Evolutionary conservation across 768 basidiomycete genomes (phyloP).

Genomic region (Daedaleopsis nitida): DNA sequence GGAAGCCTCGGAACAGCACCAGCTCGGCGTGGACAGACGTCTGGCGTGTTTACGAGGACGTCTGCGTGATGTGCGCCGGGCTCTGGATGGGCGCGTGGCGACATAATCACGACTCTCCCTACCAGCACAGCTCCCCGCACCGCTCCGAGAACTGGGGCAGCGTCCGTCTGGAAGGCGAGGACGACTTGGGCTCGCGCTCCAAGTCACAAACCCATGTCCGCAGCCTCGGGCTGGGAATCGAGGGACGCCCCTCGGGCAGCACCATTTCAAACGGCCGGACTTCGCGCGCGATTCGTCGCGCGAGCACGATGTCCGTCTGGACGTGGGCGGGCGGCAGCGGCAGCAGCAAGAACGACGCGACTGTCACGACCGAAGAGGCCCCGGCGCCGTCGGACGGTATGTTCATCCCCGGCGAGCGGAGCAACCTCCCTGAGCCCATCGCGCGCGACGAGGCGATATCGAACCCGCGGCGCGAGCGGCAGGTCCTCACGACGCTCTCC

Average conservation of each 20-base stretch:
- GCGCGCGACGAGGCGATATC: constrained; percentile 7
- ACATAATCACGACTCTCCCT: constrained; percentile 47
- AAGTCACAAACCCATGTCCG: constrained; percentile 30
- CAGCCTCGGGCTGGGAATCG: constrained; percentile 30
- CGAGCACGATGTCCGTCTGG: constrained; percentile 52
- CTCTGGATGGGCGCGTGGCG: constrained; percentile 80
- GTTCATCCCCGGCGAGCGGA: constrained; percentile 17
- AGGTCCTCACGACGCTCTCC: constrained; percentile 51
- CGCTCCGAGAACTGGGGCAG: constrained; percentile 54
- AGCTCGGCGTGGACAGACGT: constrained; percentile 67
- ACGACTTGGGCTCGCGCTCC: constrained; percentile 33
- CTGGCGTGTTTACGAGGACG: constrained; percentile 85
- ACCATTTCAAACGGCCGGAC: background rate
- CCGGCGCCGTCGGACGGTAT: constrained; percentile 14
- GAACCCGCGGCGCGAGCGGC: constrained; percentile 32
- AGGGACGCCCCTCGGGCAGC: constrained; percentile 10
- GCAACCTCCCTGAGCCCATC: constrained; percentile 9
- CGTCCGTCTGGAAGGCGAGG: constrained; percentile 66
- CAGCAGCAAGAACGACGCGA: constrained; percentile 33
- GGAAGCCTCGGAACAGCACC: constrained; percentile 18
- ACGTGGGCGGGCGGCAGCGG: constrained; percentile 32
- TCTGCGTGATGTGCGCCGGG: constrained; percentile 78
- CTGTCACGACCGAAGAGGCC: constrained; percentile 5
- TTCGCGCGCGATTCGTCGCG: constrained; percentile 31
- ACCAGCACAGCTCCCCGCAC: constrained; percentile 42